Base-by-base conservation (phyloP, 371 early-diverging fungal genomes). In the Entomophthora muscae region DNA sequence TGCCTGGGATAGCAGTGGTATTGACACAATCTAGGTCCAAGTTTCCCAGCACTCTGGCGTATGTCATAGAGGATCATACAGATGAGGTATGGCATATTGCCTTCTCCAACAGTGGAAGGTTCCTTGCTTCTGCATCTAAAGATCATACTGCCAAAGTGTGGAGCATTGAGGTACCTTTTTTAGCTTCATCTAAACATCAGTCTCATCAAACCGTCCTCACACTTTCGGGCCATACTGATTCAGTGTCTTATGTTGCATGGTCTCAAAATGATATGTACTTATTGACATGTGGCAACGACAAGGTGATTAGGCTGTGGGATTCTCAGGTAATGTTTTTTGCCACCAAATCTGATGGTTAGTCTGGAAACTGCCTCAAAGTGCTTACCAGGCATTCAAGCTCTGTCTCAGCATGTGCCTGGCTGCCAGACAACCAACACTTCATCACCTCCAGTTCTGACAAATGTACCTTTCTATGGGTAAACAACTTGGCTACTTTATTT, bases 21-120 rank as follows among this genome's bases (percentile, higher is more conserved):
- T n/a, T n/a, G n/a, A n/a, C n/a, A 32, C 61, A n/a, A 53, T 64
- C 24, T 61, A 67, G 76, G 78, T 29, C 65, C 66, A n/a, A 63
- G 67, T 7, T 81, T 85, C 58, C 86, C 84, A 22, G 60, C 70
- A 60, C 64, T 66, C 13, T 81, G 85, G 0, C 78, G 7, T 79
- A 83, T 52, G 73, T 83, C 1, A 71, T 95, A 3, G 73, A 74
- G 23, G 88, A 83, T 7, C 98, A 96, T 68, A 68, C 71, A 1
- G 92, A 95, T 69, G 97, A 98, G 71, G 94, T 98, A 0, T 98
- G 98, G 98, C 89, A 86, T 67, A 73, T 95, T 42, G 76, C 84
- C 1, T 95, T 95, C 68, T 93, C 95, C 2, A 84, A 88, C 52
- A 76, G 83, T 66, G 97, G 96, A 22, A 72, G 71, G 29, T 85